Evolutionary conservation across 1,139 yeast genomes (phyloP), one percentile per base, ranked within the genome.

Genomic region (Suhomyces maxii): DNA sequence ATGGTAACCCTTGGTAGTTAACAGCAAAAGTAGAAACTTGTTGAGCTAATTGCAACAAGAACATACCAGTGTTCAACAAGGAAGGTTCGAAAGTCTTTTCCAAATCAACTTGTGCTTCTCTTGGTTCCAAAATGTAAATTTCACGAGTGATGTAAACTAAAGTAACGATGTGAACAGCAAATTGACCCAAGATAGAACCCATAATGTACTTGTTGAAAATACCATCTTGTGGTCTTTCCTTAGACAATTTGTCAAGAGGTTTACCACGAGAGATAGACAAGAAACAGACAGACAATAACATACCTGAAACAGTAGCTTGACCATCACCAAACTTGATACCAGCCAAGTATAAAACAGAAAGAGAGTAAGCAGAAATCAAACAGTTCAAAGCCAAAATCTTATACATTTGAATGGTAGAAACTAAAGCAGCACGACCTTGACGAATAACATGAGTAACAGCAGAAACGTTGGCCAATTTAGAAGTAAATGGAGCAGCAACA

Each of bases 291-390:
- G 96, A 86, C 63, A 93, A 77, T 59, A 93, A 78, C 55, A 95
- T 69, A 53, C 99, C 99, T 18, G 96, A 87, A 47, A 87, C 86
- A 33, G 99, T 93, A 18, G 96, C 90, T 73, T 93, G 99, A 25
- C 89, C 95, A 70, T 93, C 99, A 61, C 99, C 97, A 67, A 93
- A 89, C 69, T 95, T 93, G 61, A 95, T 95, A 69, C 99, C 99
- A 12, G 99, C 98, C 60, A 93, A 78, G 66, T 89, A 95, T 61
- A 93, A 82, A 34, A 93, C 97, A 41, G 97, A 88, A 59, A 93
- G 78, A 4, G 98, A 90, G 67, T 93, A 93, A 30, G 99, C 99
- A 54, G 96, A 86, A 71, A 93, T 90, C 74, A 93, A 80, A 80
- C 99, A 95, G 68, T 93, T 93, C 72, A 93, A 79, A 0, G 99